These are phyloP conservation scores for Lecanicillium sp. DNA, from an alignment of 2,329 filamentous ascomycete genomes.

Conservation along the genomic window DNA sequence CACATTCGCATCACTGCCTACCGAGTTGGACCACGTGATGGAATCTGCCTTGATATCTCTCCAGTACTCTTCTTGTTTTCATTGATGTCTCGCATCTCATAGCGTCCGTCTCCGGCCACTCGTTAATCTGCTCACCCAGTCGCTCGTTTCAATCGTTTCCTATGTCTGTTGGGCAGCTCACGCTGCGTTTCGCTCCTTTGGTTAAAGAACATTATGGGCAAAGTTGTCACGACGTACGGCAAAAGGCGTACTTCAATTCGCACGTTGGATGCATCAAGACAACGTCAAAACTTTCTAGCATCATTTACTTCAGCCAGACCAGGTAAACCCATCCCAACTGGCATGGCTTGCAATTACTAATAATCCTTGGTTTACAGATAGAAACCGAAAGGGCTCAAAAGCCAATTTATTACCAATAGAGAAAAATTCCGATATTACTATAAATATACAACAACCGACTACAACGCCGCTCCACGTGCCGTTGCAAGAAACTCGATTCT, in stretches of 20 bases:
- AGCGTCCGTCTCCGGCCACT: slow-evolving; percentile 5
- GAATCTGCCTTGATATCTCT: background rate
- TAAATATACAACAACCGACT: background rate
- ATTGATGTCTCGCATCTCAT: slow-evolving; percentile 1
- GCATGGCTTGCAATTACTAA: too few species aligned
- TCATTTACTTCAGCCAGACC: background rate
- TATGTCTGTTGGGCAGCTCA: background rate
- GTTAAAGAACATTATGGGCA: slow-evolving; percentile 2
- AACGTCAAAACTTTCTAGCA: background rate
- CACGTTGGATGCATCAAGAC: slow-evolving; percentile 1
- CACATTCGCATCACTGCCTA: background rate
- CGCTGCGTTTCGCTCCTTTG: slow-evolving; percentile 10
- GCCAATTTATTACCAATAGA: background rate
- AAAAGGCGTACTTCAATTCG: slow-evolving; percentile 2
- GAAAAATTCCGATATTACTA: background rate
- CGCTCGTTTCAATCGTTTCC: slow-evolving; percentile 3
- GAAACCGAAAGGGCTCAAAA: background rate
- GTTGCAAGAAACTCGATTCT: background rate
- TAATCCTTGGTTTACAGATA: background rate
- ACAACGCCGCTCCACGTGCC: background rate
- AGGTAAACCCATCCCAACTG: too few species aligned
- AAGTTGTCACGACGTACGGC: background rate
- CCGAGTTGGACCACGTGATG: slow-evolving; percentile 2
- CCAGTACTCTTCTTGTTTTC: background rate
- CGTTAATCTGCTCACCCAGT: slow-evolving; percentile 1